Base-by-base conservation (phyloP, 305 asterid species). In the Solanum hybrid region DNA sequence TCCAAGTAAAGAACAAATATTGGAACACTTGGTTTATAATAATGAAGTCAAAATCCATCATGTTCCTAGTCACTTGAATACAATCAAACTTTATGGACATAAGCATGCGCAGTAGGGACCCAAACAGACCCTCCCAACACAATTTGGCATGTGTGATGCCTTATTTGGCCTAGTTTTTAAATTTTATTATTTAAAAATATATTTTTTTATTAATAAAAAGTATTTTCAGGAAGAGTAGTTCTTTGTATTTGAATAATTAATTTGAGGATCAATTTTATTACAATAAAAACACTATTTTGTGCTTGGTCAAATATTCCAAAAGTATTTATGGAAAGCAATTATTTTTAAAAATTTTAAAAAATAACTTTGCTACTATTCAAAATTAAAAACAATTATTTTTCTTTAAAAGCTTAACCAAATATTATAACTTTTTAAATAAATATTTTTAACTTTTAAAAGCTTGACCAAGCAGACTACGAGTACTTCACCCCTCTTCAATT, bases 81-180 rank as follows among this genome's bases (percentile, higher is more conserved):
- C 73, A 10, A 84, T 85, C 87, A 85, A 56, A 56, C 17, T 56
- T 56, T 11, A 56, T 73, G 34, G 85, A 40, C 85, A 73, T 17
- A 22, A 37, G 85, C 73, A 87, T 73, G 84, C 89, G 73, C 89
- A 40, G 73, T 73, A 40, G 85, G 89, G 69, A 87, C 89, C 84
- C 85, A 38, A 73, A 17, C 27, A 7, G 38, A 13, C 69, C 89
- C 87, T 77, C 45, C 36, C 72, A 84, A 84, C 40, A 29, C 31
- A 81, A 40, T 26, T 60, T 60, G 71, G 26, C 24, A 60, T 60
- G 86, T 14, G 26, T 24, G 36, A 38, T 7, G 2, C 8, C 36
- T 10, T 71, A 24, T 69, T 24, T 69, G 17, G 34, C 24, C 2
- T 19, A 64, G 72, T 64, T 22, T 64, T 22, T 22, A 64, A 19